These are phyloP conservation scores for Ustilaginoidea virens DNA, from an alignment of 2,329 filamentous ascomycete genomes.

Conservation along the genomic window DNA sequence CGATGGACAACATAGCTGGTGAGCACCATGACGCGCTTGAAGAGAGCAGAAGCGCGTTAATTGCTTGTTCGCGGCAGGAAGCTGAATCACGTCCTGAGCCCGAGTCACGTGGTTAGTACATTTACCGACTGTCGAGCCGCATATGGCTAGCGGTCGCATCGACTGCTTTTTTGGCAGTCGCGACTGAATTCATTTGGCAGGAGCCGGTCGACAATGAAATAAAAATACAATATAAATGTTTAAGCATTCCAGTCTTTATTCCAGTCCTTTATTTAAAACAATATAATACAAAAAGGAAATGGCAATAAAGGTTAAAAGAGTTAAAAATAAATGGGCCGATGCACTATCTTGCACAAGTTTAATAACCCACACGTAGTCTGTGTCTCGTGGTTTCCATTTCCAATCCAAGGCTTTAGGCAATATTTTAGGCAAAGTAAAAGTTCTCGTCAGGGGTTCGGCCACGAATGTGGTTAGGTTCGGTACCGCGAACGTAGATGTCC, in stretches of 20 bases:
- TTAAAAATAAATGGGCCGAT: no score
- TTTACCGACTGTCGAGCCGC: neutral
- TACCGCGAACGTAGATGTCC: constrained; percentile 86
- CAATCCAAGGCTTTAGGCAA: no score
- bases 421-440: constrained; percentile 64
- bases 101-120: constrained; percentile 15
- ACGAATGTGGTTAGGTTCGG: constrained; percentile 76
- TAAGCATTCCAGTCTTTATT: constrained; percentile 8
- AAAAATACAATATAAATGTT: constrained; percentile 7
- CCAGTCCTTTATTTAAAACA: constrained; percentile 8
- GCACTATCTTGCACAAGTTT: no score
- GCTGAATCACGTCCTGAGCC: constrained; percentile 10
- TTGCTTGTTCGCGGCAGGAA: constrained; percentile 12
- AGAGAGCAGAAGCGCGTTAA: constrained; percentile 25
- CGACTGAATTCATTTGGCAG: neutral
- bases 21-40: constrained; percentile 17
- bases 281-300: constrained; percentile 13
- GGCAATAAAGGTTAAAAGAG: no score
- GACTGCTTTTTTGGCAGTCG: no score
- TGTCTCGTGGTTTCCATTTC: no score
- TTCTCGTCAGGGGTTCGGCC: constrained; percentile 86
- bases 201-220: constrained; percentile 1
- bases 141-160: no score
- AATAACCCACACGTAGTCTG: no score
- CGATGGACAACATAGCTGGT: constrained; percentile 5